These are phyloP conservation scores for Plasmodium malariae DNA, from an alignment of 169 alveolate species.

Conservation along the genomic window DNA sequence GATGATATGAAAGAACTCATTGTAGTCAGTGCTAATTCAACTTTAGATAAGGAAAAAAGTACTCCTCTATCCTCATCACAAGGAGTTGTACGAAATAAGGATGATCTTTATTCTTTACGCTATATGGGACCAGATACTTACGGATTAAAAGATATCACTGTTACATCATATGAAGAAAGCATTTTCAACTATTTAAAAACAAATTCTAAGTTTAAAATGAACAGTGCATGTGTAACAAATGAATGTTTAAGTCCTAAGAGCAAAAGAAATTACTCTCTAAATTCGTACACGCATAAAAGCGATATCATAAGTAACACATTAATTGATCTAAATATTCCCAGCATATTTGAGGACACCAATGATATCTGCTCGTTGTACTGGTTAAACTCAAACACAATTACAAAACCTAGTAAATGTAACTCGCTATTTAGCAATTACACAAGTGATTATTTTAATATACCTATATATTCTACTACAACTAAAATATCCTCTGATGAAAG, in stretches of 20 bases:
- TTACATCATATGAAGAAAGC: constrained; percentile 9
- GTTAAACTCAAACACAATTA: constrained; percentile 20
- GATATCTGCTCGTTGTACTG: constrained; percentile 6
- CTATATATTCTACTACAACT: constrained; percentile 21
- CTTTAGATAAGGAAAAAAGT: neutral
- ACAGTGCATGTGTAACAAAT: neutral
- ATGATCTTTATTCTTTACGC: too few relatives aligned
- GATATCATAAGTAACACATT: neutral
- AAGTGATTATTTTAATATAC: constrained; percentile 47
- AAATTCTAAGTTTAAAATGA: neutral
- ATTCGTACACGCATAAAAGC: neutral
- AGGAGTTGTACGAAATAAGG: neutral
- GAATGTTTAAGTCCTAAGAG: neutral
- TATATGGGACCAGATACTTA: neutral
- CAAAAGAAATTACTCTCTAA: neutral
- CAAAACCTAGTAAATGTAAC: neutral
- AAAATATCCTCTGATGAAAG: constrained; percentile 3
- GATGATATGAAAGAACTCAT: neutral
- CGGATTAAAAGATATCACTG: neutral
- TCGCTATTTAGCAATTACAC: constrained; percentile 31
- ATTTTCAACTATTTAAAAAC: constrained; percentile 1
- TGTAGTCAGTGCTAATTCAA: neutral
- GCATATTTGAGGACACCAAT: neutral
- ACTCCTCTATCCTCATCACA: neutral
- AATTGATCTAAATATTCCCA: neutral